Conservation (phyloP, 208 protist species). For the Wallacemonas collosoma region DNA sequence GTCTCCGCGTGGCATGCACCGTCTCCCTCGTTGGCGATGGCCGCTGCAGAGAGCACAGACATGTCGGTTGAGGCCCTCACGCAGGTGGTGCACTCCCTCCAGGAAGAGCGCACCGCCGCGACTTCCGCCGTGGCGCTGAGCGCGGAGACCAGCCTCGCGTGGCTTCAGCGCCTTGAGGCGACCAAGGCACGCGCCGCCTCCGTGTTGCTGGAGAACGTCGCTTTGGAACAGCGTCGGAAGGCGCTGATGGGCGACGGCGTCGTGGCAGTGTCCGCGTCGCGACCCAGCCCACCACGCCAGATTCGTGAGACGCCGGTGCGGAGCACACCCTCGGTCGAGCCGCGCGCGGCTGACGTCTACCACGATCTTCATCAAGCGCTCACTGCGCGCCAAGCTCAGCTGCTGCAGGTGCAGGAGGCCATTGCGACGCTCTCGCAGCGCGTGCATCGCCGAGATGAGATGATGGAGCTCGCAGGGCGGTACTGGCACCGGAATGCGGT, state of each 20-base stretch:
- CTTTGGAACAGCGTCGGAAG: conserved; percentile 45
- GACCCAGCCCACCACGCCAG: background rate
- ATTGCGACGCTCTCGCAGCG: conserved; percentile 16
- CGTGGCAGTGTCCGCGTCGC: background rate
- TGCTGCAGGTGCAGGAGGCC: conserved; percentile 16
- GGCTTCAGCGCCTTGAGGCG: conserved; percentile 37
- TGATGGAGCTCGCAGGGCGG: conserved; percentile 34
- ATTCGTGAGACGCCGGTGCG: background rate
- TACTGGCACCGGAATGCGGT: conserved; percentile 69
- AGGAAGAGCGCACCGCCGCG: conserved; percentile 13
- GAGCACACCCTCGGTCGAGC: background rate
- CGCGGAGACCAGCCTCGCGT: conserved; percentile 17
- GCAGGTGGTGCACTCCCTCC: background rate
- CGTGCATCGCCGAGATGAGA: conserved; percentile 18
- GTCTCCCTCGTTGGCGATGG: background rate
- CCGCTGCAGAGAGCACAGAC: background rate
- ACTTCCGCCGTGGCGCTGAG: conserved; percentile 9
- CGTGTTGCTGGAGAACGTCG: conserved; percentile 52
- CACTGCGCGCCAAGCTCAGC: conserved; percentile 31
- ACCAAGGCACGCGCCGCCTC: conserved; percentile 39
- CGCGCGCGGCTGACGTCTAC: background rate
- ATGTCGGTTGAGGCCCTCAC: conserved; percentile 1
- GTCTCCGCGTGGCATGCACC: background rate
- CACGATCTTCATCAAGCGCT: conserved; percentile 18
- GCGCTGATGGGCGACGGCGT: conserved; percentile 24